Evolutionary conservation across 176 grass and related monocot species (phyloP), one percentile per base, ranked within the genome.

Genomic region (Carex kokanica): DNA sequence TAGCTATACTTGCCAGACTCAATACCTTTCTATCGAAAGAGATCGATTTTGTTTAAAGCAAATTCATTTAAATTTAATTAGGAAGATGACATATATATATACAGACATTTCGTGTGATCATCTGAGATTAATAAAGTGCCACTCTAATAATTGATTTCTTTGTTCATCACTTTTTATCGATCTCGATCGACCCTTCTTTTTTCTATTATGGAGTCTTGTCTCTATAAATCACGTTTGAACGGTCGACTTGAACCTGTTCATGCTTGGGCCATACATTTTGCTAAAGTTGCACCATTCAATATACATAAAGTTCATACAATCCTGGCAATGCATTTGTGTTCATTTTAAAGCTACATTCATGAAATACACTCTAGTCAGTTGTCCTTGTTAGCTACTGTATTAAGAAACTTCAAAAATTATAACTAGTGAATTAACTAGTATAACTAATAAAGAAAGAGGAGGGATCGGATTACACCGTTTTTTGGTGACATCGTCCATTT

Each of bases 161-260:
- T 75, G 29, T 54, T 75, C 47, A 52, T 54, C 9, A 53, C 72
- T 29, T 75, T 75, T 75, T 47, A 75, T 82, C 25, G 79, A 82
- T 82, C 60, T 66, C n/a, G n/a, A n/a, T n/a, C 9, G 12, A 81
- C 79, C 59, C 52, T 65, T 52, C 60, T 81, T 81, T 81, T 81
- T 81, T 81, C 79, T 64, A 64, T 81, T 34, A 81, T 81, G 79
- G 79, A n/a, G 38, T 81, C 79, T 81, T 63, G 58, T 64, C 71
- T 27, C 71, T 29, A 23, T 74, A 52, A 74, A 74, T 74, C 71
- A 21, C 52, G 45, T 74, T 74, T 74, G 40, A 36, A 74, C 45
- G n/a, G 8, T 52, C 21, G n/a, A 74, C 41, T 74, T 74, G 21
- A 51, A 3, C 45, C n/a, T 29, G 21, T 74, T 74, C 71, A 74